These are phyloP conservation scores for Lumnitzera racemosa DNA, from an alignment of 345 rosid species.

Conservation along the genomic window DNA sequence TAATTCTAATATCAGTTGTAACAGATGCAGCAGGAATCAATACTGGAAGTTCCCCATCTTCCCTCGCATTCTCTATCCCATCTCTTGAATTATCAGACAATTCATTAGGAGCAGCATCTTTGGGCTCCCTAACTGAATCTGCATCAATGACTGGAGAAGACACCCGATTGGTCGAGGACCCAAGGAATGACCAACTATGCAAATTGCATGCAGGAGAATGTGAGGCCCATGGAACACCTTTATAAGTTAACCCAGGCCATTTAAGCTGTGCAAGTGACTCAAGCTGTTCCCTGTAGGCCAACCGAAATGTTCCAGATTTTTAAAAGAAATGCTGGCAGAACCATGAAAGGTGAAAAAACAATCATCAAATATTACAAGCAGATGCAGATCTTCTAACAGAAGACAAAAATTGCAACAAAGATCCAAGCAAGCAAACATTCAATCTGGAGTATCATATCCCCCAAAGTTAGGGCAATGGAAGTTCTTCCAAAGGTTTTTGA, in stretches of 20 bases:
- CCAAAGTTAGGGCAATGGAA: too few species aligned
- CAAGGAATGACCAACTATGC: slow-evolving; percentile 58
- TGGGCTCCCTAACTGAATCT: slow-evolving; percentile 48
- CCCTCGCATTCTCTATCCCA: slow-evolving; percentile 57
- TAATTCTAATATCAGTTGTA: slow-evolving; percentile 26
- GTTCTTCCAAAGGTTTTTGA: too few species aligned
- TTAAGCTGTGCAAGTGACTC: slow-evolving; percentile 68
- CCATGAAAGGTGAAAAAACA: too few species aligned
- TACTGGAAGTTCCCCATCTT: slow-evolving; percentile 98
- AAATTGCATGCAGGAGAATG: slow-evolving; percentile 65
- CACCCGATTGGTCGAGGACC: slow-evolving; percentile 29
- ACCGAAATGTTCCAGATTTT: slow-evolving; percentile 38
- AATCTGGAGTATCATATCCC: too few species aligned
- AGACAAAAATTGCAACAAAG: too few species aligned
- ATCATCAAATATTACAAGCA: too few species aligned
- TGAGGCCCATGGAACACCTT: slow-evolving; percentile 69
- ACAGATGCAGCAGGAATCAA: slow-evolving; percentile 39
- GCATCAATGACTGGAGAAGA: slow-evolving; percentile 28
- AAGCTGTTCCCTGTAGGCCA: slow-evolving; percentile 93
- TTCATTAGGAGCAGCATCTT: slow-evolving; percentile 49
- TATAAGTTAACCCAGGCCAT: slow-evolving; percentile 61
- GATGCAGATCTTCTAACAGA: too few species aligned
- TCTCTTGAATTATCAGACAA: slow-evolving; percentile 49
- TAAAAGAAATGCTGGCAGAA: too few species aligned
- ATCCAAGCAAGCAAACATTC: too few species aligned